Conservation (phyloP, 495 filamentous ascomycete genomes). For the Penicillium malachiteum region DNA sequence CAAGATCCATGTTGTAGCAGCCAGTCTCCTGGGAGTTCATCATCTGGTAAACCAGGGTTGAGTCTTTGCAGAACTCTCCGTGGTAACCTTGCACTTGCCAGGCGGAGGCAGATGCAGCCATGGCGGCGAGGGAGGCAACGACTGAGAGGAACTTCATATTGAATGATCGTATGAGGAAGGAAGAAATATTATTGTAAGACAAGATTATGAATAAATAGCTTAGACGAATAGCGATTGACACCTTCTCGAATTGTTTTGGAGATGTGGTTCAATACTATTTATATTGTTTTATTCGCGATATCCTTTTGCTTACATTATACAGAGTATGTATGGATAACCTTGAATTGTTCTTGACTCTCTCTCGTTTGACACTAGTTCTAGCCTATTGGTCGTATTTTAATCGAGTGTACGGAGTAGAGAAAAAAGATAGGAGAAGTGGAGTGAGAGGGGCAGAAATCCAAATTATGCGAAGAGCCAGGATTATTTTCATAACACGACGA, state of each 20-base stretch:
- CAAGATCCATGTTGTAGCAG: conserved; percentile 1
- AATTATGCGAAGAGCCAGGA: background rate
- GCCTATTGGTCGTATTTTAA: background rate
- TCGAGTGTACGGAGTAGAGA: background rate
- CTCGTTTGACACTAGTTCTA: background rate
- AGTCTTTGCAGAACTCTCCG: conserved; percentile 1
- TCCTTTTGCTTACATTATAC: background rate
- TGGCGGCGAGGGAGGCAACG: background rate
- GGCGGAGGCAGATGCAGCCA: background rate
- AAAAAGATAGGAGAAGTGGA: background rate
- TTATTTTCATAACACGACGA: background rate
- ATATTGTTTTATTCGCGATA: background rate
- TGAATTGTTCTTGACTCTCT: background rate
- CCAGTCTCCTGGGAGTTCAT: background rate
- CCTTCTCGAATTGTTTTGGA: background rate
- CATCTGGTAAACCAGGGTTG: conserved; percentile 1
- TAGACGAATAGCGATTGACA: background rate
- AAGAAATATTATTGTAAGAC: background rate
- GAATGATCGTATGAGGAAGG: background rate
- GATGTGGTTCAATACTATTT: background rate
- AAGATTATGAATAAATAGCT: background rate
- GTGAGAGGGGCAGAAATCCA: background rate
- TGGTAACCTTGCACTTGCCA: conserved; percentile 1
- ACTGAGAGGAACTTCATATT: conserved; percentile 1
- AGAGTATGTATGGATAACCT: background rate